phyloP scores from a whole-genome alignment of 1,284 basidiomycete genomes.

The Stygiomarasmius scandens region DNA sequence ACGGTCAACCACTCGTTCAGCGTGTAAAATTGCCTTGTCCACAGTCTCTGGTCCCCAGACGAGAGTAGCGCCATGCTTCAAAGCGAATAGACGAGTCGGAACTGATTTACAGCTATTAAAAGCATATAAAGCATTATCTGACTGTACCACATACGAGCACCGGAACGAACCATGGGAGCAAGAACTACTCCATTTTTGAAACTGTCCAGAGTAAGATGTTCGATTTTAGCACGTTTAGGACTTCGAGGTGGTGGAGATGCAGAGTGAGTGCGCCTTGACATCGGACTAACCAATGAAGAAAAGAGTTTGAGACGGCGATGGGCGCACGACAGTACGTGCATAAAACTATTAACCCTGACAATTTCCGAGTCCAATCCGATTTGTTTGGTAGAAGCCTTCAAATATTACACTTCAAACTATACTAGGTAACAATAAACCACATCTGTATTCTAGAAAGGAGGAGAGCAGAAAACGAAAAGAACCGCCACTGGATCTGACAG shows the following conservation, averaged over 20 bases:
- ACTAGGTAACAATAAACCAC: too few relatives aligned
- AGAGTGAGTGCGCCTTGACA: slow-evolving; percentile 12
- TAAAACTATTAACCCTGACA: too few relatives aligned
- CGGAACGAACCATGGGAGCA: slow-evolving; percentile 95
- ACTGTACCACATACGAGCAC: slow-evolving; percentile 66
- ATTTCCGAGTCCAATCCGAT: too few relatives aligned
- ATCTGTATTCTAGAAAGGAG: too few relatives aligned
- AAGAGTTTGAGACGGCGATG: slow-evolving; percentile 2
- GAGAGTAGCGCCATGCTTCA: slow-evolving; percentile 92
- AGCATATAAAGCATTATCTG: slow-evolving; percentile 1
- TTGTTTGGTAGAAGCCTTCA: too few relatives aligned
- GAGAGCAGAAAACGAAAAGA: too few relatives aligned
- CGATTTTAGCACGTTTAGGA: slow-evolving; percentile 56
- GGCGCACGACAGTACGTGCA: background rate
- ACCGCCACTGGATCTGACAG: too few relatives aligned
- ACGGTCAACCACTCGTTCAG: slow-evolving; percentile 85
- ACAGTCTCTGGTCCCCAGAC: slow-evolving; percentile 99
- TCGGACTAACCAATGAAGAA: background rate
- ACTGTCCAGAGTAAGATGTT: slow-evolving; percentile 61
- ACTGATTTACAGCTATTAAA: slow-evolving; percentile 45
- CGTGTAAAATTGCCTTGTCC: slow-evolving; percentile 93
- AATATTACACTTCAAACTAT: too few relatives aligned
- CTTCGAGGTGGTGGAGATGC: slow-evolving; percentile 46
- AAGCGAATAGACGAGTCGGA: slow-evolving; percentile 81
- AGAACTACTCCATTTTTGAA: slow-evolving; percentile 85